Base-by-base conservation (phyloP, 1,139 yeast species). In the Suhomyces ambrosiae region DNA sequence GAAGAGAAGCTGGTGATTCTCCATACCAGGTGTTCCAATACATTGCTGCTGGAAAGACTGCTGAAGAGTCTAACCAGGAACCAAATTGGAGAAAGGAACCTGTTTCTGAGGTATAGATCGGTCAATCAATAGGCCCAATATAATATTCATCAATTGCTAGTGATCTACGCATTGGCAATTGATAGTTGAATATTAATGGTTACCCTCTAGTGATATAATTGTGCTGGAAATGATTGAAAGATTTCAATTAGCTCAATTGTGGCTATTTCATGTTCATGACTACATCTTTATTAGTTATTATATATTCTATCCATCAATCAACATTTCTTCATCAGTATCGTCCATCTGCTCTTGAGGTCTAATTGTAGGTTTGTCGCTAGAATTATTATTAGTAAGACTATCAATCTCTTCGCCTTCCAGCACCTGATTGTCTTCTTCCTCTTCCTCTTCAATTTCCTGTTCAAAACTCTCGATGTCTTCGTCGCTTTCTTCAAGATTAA, bases 1-100 rank as follows among this genome's bases (percentile, higher is more conserved):
- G 89, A 68, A 49, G 56, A 38, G 66, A 52, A 4, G 58, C 50
- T 30, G 79, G 79, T n/a, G 79, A 73, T 47, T 56, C 80, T 13
- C 61, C 80, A 12, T 44, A 61, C 16, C 78, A 82, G 54, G 76
- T 81, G n/a, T 42, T 79, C 39, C 60, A 71, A 40, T 83, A 86
- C 60, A 69, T 88, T 36, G 39, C 80, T 26, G 64, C 70, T 39
- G 86, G 87, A 35, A 64, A 63, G 27, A 51, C 58, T 26, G 53
- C 41, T 21, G 38, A 14, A 15, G 15, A 21, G 9, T 16, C 24
- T 18, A 14, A 27, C 14, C 28, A 33, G 30, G 3, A 6, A 5
- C 18, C 30, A 29, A 19, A 17, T 18, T 23, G 22, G 19, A 26
- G 27, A 25, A 17, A 13, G 15, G 34, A 32, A 14, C 30, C 24